Evolutionary conservation across 1,284 basidiomycete genomes (phyloP).

Genomic region (Somion occarium): DNA sequence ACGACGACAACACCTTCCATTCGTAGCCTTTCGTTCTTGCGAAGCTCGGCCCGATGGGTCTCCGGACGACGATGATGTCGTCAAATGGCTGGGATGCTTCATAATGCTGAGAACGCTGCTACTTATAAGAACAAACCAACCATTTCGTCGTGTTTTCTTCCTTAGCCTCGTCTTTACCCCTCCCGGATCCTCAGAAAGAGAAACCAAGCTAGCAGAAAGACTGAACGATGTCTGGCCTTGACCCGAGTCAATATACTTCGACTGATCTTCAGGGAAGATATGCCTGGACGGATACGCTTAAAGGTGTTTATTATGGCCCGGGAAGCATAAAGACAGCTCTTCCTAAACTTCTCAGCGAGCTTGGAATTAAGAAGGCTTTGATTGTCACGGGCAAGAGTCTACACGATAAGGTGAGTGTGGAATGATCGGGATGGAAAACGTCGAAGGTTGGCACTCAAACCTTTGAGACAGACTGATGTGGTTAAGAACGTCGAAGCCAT

Average conservation of each 20-base stretch:
- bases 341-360: constrained; percentile 49
- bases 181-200: no score
- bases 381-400: constrained; percentile 70
- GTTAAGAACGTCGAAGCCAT: constrained; percentile 56
- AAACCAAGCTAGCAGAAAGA: background rate
- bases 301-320: constrained; percentile 65
- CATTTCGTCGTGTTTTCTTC: no score
- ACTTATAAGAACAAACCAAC: background rate
- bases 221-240: constrained; percentile 18
- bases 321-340: constrained; percentile 56
- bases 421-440: background rate
- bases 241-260: constrained; percentile 12
- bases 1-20: background rate
- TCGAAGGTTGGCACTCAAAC: background rate
- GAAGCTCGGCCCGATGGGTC: background rate
- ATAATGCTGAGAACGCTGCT: background rate
- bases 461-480: constrained; percentile 49
- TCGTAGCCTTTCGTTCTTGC: background rate
- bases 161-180: no score
- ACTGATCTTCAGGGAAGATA: constrained; percentile 45
- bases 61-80: constrained; percentile 3
- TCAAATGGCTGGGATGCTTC: constrained; percentile 6
- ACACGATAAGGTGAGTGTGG: constrained; percentile 52
- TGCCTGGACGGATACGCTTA: constrained; percentile 58
- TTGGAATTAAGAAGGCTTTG: constrained; percentile 58